Conservation (phyloP, 2,329 filamentous ascomycete species). For the Parastagonospora nodorum region DNA sequence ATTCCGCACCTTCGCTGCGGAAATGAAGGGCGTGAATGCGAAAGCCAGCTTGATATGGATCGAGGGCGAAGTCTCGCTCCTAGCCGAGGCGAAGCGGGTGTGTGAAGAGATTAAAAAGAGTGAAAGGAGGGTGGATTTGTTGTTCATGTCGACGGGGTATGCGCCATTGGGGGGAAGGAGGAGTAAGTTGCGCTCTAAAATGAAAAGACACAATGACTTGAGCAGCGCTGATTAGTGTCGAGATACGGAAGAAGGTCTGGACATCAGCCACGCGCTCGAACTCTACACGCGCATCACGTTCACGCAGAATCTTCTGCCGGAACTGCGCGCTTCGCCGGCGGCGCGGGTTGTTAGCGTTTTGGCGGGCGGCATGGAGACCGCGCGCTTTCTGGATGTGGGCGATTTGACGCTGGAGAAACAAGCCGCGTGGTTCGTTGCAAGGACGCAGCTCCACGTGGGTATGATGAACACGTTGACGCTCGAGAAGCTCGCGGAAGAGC, state of each 20-base stretch:
- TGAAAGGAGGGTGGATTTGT: slow-evolving; percentile 49
- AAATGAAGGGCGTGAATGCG: slow-evolving; percentile 45
- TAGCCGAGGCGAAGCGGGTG: slow-evolving; percentile 49
- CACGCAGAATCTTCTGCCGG: slow-evolving; percentile 48
- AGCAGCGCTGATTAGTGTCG: background rate
- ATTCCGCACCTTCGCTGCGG: slow-evolving; percentile 42
- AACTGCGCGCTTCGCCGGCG: slow-evolving; percentile 30
- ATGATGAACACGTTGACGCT: background rate
- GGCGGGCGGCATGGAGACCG: background rate
- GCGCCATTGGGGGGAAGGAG: slow-evolving; percentile 49
- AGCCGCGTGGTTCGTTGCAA: background rate
- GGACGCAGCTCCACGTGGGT: background rate
- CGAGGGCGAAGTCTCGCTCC: slow-evolving; percentile 53
- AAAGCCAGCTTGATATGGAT: slow-evolving; percentile 51
- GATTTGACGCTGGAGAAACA: background rate
- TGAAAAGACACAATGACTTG: no score
- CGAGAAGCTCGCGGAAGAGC: background rate
- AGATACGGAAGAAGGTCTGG: slow-evolving; percentile 48
- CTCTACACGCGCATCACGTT: slow-evolving; percentile 55
- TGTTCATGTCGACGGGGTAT: slow-evolving; percentile 55
- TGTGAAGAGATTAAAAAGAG: slow-evolving; percentile 47
- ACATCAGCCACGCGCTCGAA: slow-evolving; percentile 47
- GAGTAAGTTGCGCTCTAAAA: slow-evolving; percentile 5
- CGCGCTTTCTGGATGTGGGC: background rate
- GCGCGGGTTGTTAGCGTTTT: background rate